Evolutionary conservation across 108 stramenopile genomes (phyloP), one percentile per base, ranked within the genome.

Genomic region (Parmales sp.): DNA sequence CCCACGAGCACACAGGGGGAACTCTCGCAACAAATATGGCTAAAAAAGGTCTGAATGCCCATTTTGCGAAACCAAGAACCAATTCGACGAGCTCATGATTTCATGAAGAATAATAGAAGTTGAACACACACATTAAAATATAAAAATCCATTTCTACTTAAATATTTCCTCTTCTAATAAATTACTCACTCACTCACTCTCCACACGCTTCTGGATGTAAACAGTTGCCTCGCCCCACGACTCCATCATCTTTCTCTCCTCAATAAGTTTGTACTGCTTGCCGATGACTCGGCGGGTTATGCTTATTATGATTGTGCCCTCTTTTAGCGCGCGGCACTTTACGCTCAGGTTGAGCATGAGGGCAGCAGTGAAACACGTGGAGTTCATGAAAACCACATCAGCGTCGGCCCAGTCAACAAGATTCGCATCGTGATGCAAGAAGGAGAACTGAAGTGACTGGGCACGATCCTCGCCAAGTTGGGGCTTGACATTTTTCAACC

Each of bases 171-270:
- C n/a, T n/a, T n/a, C n/a, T n/a, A n/a, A n/a, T n/a, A n/a, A n/a
- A n/a, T n/a, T n/a, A n/a, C n/a, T n/a, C n/a, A n/a, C n/a, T 43
- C 41, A 6, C 49, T 50, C n/a, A 19, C 54, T 28, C 28, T 60
- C 29, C 54, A 60, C 54, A 1, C 65, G 39, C 11, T 45, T 8
- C 29, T 80, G 80, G 25, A 80, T 49, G 45, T 73, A 83, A 8
- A 81, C 83, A 0, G 81, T 82, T 25, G 81, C 81, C 37, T 76
- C 79, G 20, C 83, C 83, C 83, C 83, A 84, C 20, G 63, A 63
- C 83, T 82, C 79, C 34, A 39, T 28, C 48, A 80, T 74, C 13
- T 48, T 43, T 38, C 31, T 64, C 64, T 71, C 64, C 39, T 67
- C 64, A 1, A 82, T 50, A 13, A 84, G 46, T 23, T 68, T 39